phyloP scores from a whole-genome alignment of 2,329 filamentous ascomycete genomes.

The Hypoxylon sp. region DNA sequence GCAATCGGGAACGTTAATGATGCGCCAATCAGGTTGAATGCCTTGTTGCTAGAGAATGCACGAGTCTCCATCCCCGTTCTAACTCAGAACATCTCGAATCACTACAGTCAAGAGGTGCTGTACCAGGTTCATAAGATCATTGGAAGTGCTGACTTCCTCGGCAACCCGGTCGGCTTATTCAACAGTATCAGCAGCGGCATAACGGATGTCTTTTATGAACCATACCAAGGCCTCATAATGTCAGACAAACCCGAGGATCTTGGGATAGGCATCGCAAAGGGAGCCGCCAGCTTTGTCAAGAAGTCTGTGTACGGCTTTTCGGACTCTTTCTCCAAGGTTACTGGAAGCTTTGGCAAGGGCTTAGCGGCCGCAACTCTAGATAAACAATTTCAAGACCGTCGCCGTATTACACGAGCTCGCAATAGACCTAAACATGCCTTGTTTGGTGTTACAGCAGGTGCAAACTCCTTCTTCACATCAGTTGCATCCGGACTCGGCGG shows the following conservation, averaged over 20 bases:
- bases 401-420: constrained; percentile 91
- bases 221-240: constrained; percentile 97
- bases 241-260: constrained; percentile 96
- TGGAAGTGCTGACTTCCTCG: constrained; percentile 96
- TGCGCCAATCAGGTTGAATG: constrained; percentile 92
- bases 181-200: constrained; percentile 98
- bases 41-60: constrained; percentile 94
- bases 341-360: constrained; percentile 96
- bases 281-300: constrained; percentile 96
- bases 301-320: constrained; percentile 98
- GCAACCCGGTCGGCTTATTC: constrained; percentile 97
- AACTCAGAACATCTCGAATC: constrained; percentile 87
- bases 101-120: constrained; percentile 96
- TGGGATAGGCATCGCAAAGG: constrained; percentile 94
- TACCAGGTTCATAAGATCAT: constrained; percentile 98
- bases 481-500: constrained; percentile 95
- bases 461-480: constrained; percentile 93
- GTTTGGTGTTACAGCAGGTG: constrained; percentile 94
- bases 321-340: constrained; percentile 98
- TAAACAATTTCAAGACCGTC: constrained; percentile 97
- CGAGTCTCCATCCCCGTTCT: constrained; percentile 89
- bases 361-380: constrained; percentile 95
- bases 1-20: constrained; percentile 99
- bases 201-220: constrained; percentile 98
- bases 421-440: constrained; percentile 97